Percentiles rank a stretch among this genome's conserved stretches.
These are phyloP conservation scores for Aspergillus wentii DNA, from an alignment of 495 filamentous ascomycete species.

Conservation along the genomic window DNA sequence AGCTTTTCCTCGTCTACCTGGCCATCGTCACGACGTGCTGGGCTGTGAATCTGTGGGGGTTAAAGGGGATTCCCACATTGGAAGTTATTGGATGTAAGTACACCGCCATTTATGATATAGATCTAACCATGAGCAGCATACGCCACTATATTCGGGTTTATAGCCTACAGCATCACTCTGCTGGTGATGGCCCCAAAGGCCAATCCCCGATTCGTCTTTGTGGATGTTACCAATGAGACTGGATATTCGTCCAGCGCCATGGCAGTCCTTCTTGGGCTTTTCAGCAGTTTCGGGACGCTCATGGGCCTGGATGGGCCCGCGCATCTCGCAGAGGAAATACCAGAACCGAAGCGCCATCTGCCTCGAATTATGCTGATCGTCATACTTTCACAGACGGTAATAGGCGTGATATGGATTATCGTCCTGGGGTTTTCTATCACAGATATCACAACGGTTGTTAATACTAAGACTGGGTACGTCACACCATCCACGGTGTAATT, in stretches of 20 bases:
- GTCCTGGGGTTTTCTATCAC: slow-evolving; percentile 2
- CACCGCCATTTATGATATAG: too few relatives aligned
- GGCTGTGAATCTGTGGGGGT: neutral
- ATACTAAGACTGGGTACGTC: slow-evolving; percentile 3
- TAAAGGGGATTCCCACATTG: neutral
- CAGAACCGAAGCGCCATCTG: neutral
- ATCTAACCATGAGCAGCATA: too few relatives aligned
- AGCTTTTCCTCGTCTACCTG: slow-evolving; percentile 2
- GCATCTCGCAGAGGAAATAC: slow-evolving; percentile 4
- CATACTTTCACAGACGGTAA: neutral
- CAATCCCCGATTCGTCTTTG: neutral
- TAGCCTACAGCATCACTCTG: slow-evolving; percentile 1
- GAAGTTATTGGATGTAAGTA: slow-evolving; percentile 1
- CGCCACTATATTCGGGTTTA: slow-evolving; percentile 1
- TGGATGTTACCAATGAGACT: slow-evolving; percentile 2
- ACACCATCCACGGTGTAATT: too few relatives aligned
- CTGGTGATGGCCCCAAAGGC: slow-evolving; percentile 2
- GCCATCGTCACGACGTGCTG: neutral
- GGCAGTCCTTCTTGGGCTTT: neutral
- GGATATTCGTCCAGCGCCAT: slow-evolving; percentile 2
- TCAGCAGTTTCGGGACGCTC: too few relatives aligned
- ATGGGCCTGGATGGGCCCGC: slow-evolving; percentile 2
- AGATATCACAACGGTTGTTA: neutral
- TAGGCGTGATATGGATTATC: slow-evolving; percentile 4
- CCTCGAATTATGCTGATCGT: slow-evolving; percentile 3